Conservation (phyloP, 805 yeast species). For the Sugiyamaella lignohabitans region DNA sequence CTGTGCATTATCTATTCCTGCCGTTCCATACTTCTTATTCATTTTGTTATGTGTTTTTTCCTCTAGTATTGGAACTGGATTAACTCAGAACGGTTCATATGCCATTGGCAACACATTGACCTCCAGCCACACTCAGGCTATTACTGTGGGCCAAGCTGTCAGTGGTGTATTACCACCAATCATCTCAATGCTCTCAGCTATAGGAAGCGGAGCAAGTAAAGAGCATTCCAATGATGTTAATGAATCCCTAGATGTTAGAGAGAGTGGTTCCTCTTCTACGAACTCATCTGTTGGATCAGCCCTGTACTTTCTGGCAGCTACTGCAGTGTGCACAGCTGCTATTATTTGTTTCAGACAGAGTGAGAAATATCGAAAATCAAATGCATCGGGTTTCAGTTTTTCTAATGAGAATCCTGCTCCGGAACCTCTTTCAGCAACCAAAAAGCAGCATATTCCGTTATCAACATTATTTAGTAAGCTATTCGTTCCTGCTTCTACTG, state of each 20-base stretch:
- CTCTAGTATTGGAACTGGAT: conserved; percentile 70
- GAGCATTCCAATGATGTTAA: neutral
- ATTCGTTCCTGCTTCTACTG: conserved; percentile 56
- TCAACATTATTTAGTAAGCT: conserved; percentile 54
- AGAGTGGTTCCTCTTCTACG: conserved; percentile 3
- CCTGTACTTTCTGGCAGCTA: conserved; percentile 46
- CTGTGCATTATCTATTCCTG: conserved; percentile 29
- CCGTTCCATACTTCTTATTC: conserved; percentile 35
- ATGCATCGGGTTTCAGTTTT: too few relatives aligned
- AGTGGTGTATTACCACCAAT: conserved; percentile 90
- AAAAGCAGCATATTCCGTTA: conserved; percentile 49
- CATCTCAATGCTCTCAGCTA: conserved; percentile 47
- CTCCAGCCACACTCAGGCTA: conserved; percentile 74
- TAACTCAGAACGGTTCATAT: conserved; percentile 85
- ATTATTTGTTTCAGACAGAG: conserved; percentile 32
- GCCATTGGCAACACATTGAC: conserved; percentile 78
- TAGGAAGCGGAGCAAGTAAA: too few relatives aligned
- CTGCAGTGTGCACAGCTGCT: conserved; percentile 40
- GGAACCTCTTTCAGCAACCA: neutral
- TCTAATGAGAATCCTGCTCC: conserved; percentile 11
- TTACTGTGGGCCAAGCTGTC: conserved; percentile 90
- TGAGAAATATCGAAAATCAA: neutral
- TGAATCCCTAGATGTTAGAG: neutral
- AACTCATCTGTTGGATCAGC: conserved; percentile 17
- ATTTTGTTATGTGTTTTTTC: conserved; percentile 58